Evolutionary conservation across 768 basidiomycete species (phyloP), one percentile per base, ranked within the genome.

Genomic region (Ramaria rubella): DNA sequence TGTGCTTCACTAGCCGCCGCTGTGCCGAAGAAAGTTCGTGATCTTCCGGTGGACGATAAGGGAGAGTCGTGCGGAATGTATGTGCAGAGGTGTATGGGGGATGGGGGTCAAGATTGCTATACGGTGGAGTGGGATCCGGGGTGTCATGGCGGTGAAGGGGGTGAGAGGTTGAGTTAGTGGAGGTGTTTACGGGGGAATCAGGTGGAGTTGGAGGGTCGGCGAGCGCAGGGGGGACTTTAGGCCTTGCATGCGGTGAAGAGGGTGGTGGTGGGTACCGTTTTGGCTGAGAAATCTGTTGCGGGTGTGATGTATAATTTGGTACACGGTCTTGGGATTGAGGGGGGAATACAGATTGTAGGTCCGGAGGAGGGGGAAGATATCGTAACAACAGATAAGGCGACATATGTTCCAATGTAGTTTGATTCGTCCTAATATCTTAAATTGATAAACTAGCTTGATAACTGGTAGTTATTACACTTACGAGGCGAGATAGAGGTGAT

Each of bases 351-450:
- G n/a, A n/a, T n/a, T n/a, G n/a, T n/a, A n/a, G n/a, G n/a, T n/a
- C n/a, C n/a, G 83, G 83, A 11, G 87, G 72, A 3, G 79, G 78
- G 30, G 90, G 86, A 26, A 91, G 72, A 63, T 88, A 71, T 54
- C 85, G 81, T 50, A 93, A 74, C 14, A 92, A 74, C 26, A 86
- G 67, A 67, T 87, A 91, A 1, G 87, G 87, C 0, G 87, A 81
- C 36, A 90, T 75, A 55, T 81, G 76, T 65, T 92, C 90, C 21
- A 90, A 60, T 0, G 90, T 92, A n/a, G 90, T 91, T 71, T 91
- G 87, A 65, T 92, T 92, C 26, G 85, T 90, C 33, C 88, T 90
- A 58, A 24, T n/a, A n/a, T n/a, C n/a, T n/a, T n/a, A n/a, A n/a
- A n/a, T n/a, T n/a, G n/a, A n/a, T n/a, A n/a, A n/a, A n/a, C n/a